Evolutionary conservation across 2,329 filamentous ascomycete genomes (phyloP).

Genomic region (Curvularia spicifera): DNA sequence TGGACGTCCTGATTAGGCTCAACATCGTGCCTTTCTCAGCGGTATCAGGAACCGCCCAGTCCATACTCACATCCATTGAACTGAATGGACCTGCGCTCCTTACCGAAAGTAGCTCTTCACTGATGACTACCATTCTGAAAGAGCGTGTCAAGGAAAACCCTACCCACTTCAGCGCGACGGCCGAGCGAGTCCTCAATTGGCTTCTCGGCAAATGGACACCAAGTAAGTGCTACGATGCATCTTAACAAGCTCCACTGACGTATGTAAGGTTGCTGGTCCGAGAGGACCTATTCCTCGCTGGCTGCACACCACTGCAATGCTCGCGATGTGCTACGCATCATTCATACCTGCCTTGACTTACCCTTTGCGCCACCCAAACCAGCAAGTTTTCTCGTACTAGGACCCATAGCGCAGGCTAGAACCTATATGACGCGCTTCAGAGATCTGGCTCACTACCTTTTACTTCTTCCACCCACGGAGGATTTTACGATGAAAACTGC

Average conservation of each 20-base stretch:
- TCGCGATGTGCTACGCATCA: conserved; percentile 69
- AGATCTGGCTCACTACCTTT: conserved; percentile 57
- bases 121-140: conserved; percentile 75
- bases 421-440: conserved; percentile 50
- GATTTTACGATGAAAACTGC: conserved; percentile 15
- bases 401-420: conserved; percentile 54
- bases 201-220: conserved; percentile 81
- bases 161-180: conserved; percentile 69
- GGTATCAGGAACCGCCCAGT: conserved; percentile 72
- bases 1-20: conserved; percentile 70
- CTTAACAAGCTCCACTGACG: conserved; percentile 18
- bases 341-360: conserved; percentile 72
- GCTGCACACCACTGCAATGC: conserved; percentile 69
- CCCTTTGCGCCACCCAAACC: conserved; percentile 31
- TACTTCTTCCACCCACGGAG: conserved; percentile 45
- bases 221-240: conserved; percentile 58
- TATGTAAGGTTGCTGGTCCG: conserved; percentile 56
- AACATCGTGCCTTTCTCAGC: conserved; percentile 71
- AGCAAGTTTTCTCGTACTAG: conserved; percentile 47
- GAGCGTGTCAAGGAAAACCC: conserved; percentile 71
- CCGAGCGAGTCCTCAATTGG: conserved; percentile 80
- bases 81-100: conserved; percentile 79
- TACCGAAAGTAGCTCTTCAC: conserved; percentile 76
- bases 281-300: conserved; percentile 70
- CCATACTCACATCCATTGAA: conserved; percentile 77